Conservation (phyloP, 129 eudicot genomes). For the Flaveria bidentis region DNA sequence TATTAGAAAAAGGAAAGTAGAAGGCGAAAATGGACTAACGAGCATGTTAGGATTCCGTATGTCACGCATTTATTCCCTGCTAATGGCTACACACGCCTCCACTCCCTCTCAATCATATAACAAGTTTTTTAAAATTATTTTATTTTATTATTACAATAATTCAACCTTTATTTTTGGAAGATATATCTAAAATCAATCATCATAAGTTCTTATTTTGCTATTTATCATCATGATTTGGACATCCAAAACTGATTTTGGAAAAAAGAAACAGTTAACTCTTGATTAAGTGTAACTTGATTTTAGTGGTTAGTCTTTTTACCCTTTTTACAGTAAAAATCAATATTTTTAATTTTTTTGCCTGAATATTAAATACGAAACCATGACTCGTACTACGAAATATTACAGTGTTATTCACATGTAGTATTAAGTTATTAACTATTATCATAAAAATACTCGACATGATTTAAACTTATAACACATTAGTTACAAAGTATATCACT, state of each 20-base stretch:
- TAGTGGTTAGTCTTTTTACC: no score
- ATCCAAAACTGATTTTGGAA: background rate
- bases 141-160: background rate
- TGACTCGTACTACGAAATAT: no score
- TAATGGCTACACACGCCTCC: constrained; percentile 34
- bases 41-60: constrained; percentile 40
- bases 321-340: no score
- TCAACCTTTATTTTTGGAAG: background rate
- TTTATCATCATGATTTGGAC: background rate
- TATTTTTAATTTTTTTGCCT: no score
- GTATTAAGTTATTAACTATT: no score
- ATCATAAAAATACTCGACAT: no score
- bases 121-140: background rate
- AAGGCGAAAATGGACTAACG: background rate
- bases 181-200: background rate
- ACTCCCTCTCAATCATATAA: constrained; percentile 20
- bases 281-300: no score
- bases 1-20: background rate
- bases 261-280: no score
- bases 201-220: background rate
- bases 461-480: no score
- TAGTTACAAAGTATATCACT: no score
- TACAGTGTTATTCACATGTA: no score
- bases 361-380: no score
- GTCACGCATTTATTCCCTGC: constrained; percentile 51